Base-by-base conservation (phyloP, 202 grass and related monocot genomes). In the Sporobolus alterniflorus region DNA sequence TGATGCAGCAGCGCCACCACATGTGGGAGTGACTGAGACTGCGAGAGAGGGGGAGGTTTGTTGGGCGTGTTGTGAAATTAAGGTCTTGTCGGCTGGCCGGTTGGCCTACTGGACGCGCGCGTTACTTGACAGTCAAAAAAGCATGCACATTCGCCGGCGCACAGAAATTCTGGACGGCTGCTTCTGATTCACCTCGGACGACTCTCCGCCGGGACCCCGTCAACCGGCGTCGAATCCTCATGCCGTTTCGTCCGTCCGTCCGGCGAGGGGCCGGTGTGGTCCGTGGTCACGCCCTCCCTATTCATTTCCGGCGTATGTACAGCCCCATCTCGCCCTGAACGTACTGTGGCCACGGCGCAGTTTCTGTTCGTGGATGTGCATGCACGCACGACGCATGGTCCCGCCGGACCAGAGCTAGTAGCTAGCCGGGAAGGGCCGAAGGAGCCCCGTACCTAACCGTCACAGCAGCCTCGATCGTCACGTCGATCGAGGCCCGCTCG, bases 261-360 rank as follows among this genome's bases (percentile, higher is more conserved):
- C 34, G 39, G 32, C 22, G 16, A 54, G 51, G 51, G 22, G 24
- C 4, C 15, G 11, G 52, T 28, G n/a, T n/a, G n/a, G n/a, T n/a
- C 18, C 13, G 55, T 55, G 67, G 71, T 61, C 86, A 84, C 86
- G 75, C 60, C 8, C 74, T 61, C 39, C 41, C 73, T 68, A 68
- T 82, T 83, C 66, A 11, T 11, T 61, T 13, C 25, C 50, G 64
- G 24, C 64, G 67, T n/a, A n/a, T n/a, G n/a, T 34, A 62, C 71
- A 66, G 18, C 67, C 60, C 29, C 67, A 39, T 67, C 25, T 12
- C 50, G 9, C 47, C 70, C 65, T 48, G 57, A 83, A 64, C n/a
- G n/a, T n/a, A n/a, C 51, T 87, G 84, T 69, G 77, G 63, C 67
- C 84, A 67, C 69, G 49, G 26, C 69, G 76, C 69, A 74, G 30